Evolutionary conservation across 768 basidiomycete species (phyloP).

Genomic region (Botryobasidium botryosum): DNA sequence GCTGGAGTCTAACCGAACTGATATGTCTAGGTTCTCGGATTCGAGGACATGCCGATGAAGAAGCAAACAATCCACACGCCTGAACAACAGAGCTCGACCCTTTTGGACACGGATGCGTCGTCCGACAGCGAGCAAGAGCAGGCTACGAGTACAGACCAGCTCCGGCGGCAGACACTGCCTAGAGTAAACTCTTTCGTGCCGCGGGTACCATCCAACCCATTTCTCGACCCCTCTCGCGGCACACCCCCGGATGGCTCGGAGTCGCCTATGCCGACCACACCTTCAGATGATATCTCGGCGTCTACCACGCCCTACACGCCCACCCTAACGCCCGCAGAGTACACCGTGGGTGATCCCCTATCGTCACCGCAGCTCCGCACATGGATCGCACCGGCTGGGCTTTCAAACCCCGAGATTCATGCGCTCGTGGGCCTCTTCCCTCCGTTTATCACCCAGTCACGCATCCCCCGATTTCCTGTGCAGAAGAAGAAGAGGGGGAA

Average conservation of each 20-base stretch:
- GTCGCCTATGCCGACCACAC: neutral
- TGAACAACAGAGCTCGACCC: no score
- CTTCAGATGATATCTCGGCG: constrained; percentile 15
- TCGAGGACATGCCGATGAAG: no score
- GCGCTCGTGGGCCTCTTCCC: constrained; percentile 61
- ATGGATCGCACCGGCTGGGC: constrained; percentile 61
- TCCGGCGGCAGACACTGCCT: no score
- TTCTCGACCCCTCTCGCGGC: neutral
- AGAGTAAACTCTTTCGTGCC: no score
- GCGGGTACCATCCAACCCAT: no score
- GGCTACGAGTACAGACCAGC: no score
- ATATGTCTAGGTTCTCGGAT: constrained; percentile 38
- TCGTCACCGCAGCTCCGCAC: constrained; percentile 34
- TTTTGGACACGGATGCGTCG: no score
- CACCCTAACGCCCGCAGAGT: neutral
- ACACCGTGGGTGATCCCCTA: neutral
- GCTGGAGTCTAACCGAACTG: constrained; percentile 14
- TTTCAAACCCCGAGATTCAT: constrained; percentile 52
- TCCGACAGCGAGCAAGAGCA: no score
- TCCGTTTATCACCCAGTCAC: constrained; percentile 47
- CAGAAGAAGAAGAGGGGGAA: neutral
- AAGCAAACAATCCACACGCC: no score
- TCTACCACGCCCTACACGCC: constrained; percentile 16
- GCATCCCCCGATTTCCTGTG: constrained; percentile 55
- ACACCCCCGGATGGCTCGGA: neutral